Evolutionary conservation across 2,329 filamentous ascomycete species (phyloP).

Genomic region (Colletotrichum abscissum): DNA sequence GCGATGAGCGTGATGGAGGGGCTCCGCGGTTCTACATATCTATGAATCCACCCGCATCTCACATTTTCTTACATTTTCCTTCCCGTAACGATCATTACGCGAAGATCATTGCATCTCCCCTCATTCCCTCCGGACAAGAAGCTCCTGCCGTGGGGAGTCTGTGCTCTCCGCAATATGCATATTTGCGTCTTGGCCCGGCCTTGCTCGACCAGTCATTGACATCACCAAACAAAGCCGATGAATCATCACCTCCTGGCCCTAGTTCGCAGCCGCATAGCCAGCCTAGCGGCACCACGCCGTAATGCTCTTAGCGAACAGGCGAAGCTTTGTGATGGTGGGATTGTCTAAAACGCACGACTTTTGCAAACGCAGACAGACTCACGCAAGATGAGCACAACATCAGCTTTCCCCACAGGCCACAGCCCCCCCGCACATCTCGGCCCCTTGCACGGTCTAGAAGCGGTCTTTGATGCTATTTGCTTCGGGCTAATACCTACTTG

Average conservation of each 20-base stretch:
- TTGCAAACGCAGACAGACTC: background rate
- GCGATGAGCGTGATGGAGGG: background rate
- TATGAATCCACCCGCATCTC: background rate
- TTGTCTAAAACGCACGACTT: background rate
- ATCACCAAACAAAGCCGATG: constrained; percentile 26
- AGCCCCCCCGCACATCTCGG: background rate
- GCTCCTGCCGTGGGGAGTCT: constrained; percentile 1
- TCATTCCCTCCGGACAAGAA: background rate
- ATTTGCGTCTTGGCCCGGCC: background rate
- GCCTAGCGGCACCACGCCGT: background rate
- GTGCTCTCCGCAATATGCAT: constrained; percentile 5
- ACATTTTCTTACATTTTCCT: background rate
- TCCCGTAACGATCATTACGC: constrained; percentile 8
- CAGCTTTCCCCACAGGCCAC: background rate
- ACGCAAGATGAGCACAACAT: background rate
- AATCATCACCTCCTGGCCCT: constrained; percentile 21
- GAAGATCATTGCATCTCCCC: background rate
- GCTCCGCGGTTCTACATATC: background rate
- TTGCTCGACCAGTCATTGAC: constrained; percentile 18
- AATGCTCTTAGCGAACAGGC: background rate
- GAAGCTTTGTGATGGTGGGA: background rate
- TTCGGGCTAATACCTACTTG: background rate
- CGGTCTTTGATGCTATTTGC: constrained; percentile 3
- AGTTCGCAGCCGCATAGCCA: background rate
- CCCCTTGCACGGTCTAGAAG: background rate